Conservation (phyloP, 192 early-diverging fungal species). For the Glomus cerebriforme region DNA sequence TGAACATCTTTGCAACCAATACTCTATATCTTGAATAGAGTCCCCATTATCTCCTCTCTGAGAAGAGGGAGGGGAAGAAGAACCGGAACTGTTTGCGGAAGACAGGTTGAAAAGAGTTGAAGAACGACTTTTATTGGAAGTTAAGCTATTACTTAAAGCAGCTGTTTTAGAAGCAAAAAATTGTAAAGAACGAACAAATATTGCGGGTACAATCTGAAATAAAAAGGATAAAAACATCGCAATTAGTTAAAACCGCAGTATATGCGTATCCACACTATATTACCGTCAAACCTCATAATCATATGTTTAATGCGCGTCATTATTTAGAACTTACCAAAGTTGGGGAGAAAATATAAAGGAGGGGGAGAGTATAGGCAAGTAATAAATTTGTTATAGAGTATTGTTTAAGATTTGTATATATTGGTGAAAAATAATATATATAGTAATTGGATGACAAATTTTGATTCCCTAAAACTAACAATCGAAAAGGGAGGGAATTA, state of each 20-base stretch:
- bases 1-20: conserved; percentile 56
- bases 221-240: background rate
- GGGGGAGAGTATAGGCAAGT: conserved; percentile 20
- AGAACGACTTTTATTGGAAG: background rate
- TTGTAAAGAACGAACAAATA: conserved; percentile 21
- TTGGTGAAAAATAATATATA: conserved; percentile 29
- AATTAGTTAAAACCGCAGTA: background rate
- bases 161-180: conserved; percentile 25
- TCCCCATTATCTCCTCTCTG: conserved; percentile 38
- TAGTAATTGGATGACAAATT: conserved; percentile 25
- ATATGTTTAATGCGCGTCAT: background rate
- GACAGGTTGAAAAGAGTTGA: conserved; percentile 12
- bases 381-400: conserved; percentile 26
- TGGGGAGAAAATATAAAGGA: conserved; percentile 28
- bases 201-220: conserved; percentile 22
- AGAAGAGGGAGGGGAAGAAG: conserved; percentile 27
- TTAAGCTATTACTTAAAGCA: background rate
- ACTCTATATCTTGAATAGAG: conserved; percentile 48
- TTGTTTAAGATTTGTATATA: conserved; percentile 28
- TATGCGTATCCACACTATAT: background rate
- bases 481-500: conserved; percentile 27
- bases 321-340: conserved; percentile 22
- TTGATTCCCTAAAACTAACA: conserved; percentile 27
- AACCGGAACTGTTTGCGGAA: conserved; percentile 11
- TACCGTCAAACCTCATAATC: background rate